Evolutionary conservation across 169 alveolate genomes (phyloP), one percentile per base, ranked within the genome.

Genomic region (Eimeria brunetti): DNA sequence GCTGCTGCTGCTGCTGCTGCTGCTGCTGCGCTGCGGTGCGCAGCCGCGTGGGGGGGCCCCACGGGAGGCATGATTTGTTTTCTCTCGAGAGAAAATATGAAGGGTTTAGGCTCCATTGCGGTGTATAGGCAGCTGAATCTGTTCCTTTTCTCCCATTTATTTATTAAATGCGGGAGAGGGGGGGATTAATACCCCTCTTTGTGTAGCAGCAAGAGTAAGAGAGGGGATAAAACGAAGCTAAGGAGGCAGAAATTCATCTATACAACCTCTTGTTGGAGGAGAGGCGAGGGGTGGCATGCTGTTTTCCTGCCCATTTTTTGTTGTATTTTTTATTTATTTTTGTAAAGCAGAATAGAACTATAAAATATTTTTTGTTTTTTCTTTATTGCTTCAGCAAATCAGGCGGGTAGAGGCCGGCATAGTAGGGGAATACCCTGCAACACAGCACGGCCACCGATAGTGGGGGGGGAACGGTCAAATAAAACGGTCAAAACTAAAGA

Each of bases 1-100:
- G 78, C 78, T 67, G 44, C 88, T 49, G 60, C 88, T 46, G 88
- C 88, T 44, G 88, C 88, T 46, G 64, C 67, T 18, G 88, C 88
- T 14, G 67, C 88, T 78, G 69, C 67, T 49, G 88, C 88, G 33
- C 88, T 46, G 67, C 88, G 60, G 18, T 67, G 60, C 18, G 41
- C 11, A 24, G 88, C 44, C 5, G 88, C 44, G 16, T n/a, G 64
- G 18, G 44, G 69, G 24, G 88, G 88, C 38, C 88, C 88, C 60
- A 78, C 88, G 24, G 88, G 88, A 16, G 60, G 67, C 60, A 49
- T 41, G 12, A 78, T 18, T 78, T 78, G 88, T 46, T 78, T 78
- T 51, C 88, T 41, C 24, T 78, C 88, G 8, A 78, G 46, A 11
- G 64, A 78, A 30, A 78, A 78, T 11, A 78, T 12, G 24, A 78